Percentiles rank a stretch among this genome's conserved stretches.
These are phyloP conservation scores for Ramaria sp. DNA, from an alignment of 768 basidiomycete species.

Conservation along the genomic window DNA sequence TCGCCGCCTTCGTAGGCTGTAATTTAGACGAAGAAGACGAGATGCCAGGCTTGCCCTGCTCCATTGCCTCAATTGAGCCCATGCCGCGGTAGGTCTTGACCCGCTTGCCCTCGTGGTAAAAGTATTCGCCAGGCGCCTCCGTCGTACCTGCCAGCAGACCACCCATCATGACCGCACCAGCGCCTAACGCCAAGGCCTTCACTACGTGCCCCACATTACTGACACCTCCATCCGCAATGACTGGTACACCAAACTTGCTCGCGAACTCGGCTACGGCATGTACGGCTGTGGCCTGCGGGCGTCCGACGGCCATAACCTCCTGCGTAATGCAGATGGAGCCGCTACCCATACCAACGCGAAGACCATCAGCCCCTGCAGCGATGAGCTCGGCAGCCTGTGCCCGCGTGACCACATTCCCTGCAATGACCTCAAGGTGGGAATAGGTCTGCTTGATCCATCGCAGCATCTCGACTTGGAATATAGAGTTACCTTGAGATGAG, in stretches of 20 bases:
- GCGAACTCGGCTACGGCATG: slow-evolving; percentile 93
- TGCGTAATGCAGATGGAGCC: slow-evolving; percentile 99
- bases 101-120: slow-evolving; percentile 97
- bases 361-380: slow-evolving; percentile 88
- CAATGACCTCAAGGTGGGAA: slow-evolving; percentile 85
- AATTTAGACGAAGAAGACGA: slow-evolving; percentile 31
- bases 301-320: slow-evolving; percentile 97
- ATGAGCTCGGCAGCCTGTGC: slow-evolving; percentile 95
- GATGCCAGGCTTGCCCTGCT: slow-evolving; percentile 44
- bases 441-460: slow-evolving; percentile 81
- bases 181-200: slow-evolving; percentile 90
- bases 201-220: slow-evolving; percentile 95
- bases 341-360: slow-evolving; percentile 95
- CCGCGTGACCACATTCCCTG: slow-evolving; percentile 95
- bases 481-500: slow-evolving; percentile 93
- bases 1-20: slow-evolving; percentile 32
- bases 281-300: slow-evolving; percentile 98
- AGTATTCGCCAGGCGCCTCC: slow-evolving; percentile 97
- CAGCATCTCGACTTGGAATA: slow-evolving; percentile 92
- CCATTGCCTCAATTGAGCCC: slow-evolving; percentile 94
- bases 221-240: slow-evolving; percentile 94
- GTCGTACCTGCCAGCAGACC: slow-evolving; percentile 90
- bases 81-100: slow-evolving; percentile 99
- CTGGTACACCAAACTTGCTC: slow-evolving; percentile 86
- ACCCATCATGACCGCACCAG: slow-evolving; percentile 98